These are phyloP conservation scores for Sclerotinia sclerotiorum DNA, from an alignment of 2,329 filamentous ascomycete species.

Conservation along the genomic window DNA sequence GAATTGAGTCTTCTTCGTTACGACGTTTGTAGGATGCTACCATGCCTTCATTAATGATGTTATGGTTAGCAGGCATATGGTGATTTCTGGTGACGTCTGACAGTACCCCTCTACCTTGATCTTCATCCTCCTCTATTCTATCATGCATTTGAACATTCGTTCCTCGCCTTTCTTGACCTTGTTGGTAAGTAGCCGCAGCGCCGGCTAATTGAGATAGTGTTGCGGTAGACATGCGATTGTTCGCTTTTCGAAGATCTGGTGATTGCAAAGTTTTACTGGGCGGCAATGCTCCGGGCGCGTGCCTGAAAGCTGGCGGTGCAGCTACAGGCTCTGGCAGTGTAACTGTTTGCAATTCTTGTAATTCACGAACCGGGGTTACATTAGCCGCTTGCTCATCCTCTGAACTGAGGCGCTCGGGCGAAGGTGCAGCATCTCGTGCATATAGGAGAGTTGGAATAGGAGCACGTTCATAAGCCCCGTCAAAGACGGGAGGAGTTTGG, in stretches of 20 bases:
- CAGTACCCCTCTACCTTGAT: conserved; percentile 44
- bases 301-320: conserved; percentile 75
- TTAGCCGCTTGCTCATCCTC: conserved; percentile 51
- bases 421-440: conserved; percentile 47
- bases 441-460: conserved; percentile 41
- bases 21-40: conserved; percentile 33
- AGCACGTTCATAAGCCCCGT: conserved; percentile 34
- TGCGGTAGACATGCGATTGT: conserved; percentile 77
- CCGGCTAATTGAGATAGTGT: conserved; percentile 77
- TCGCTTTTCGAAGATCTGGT: conserved; percentile 75
- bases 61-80: conserved; percentile 41
- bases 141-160: conserved; percentile 28
- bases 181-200: conserved; percentile 46
- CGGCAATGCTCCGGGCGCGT: conserved; percentile 70
- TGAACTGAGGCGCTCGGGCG: conserved; percentile 56
- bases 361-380: conserved; percentile 49
- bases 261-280: conserved; percentile 69
- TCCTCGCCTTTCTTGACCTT: conserved; percentile 35
- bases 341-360: conserved; percentile 60
- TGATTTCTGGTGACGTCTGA: conserved; percentile 39
- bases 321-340: conserved; percentile 68
- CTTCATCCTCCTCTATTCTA: conserved; percentile 39
- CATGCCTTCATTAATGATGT: conserved; percentile 41
- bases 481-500: conserved; percentile 30
- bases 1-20: conserved; percentile 14